Base-by-base conservation (phyloP, 2,329 filamentous ascomycete species). In the Cladosporium cucumerinum region DNA sequence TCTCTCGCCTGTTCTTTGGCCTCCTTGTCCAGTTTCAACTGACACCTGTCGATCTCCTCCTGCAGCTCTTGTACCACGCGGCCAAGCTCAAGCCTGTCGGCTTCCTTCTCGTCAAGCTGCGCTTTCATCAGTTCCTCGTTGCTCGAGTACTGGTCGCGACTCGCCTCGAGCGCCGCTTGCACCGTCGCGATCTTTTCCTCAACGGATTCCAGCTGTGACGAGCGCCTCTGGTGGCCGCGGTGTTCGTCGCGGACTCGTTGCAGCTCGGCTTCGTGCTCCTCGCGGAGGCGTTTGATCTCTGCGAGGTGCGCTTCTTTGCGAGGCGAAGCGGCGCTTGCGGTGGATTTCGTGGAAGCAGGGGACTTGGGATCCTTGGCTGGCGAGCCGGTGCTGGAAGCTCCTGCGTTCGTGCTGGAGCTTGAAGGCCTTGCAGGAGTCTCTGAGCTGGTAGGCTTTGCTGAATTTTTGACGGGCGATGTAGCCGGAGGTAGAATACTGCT, bases 1-100 rank as follows among this genome's bases (percentile, higher is more conserved):
- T 72, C 72, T 25, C 68, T 66, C 28, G 68, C 69, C 61, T 76
- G 73, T 49, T 71, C 73, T 34, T 71, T 67, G 36, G 72, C 71
- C 62, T 76, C 73, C 51, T 73, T 70, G 51, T 74, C 72, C 36
- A 77, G 69, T 61, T 74, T 70, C 18, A 70, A 58, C 65, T 77
- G 72, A 54, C 72, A 74, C n/a, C 71, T 67, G 49, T 75, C 72
- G 51, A 77, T 77, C 68, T 77, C 75, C 46, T 72, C 63, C 64
- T 70, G 69, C 51, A 77, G 65, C 36, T 77, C 74, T 25, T 70
- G 66, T 28, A 77, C 73, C 3, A 76, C 72, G 51, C 66, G 64
- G 10, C 69, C 72, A 23, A 77, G 65, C 64, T 73, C 67, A 34
- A 72, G 72, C 21, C 69, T 69, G 63, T 76, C 72, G 30, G 70